These are phyloP conservation scores for Macrolepiota dolichaula DNA, from an alignment of 768 basidiomycete species.

Conservation along the genomic window DNA sequence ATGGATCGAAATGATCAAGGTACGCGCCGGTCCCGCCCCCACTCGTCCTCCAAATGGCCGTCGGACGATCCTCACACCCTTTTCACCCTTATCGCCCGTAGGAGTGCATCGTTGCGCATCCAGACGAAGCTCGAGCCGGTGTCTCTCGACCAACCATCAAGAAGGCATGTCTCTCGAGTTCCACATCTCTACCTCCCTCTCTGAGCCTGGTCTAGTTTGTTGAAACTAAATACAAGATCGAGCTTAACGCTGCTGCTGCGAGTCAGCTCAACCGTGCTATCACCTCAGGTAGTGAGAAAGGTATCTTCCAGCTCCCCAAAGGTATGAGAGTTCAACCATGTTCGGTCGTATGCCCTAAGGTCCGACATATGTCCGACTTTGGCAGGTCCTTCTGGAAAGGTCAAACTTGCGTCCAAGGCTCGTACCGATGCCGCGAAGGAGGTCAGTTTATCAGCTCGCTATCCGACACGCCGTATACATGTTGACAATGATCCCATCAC, in stretches of 20 bases:
- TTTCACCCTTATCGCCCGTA: slow-evolving; percentile 26
- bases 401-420: slow-evolving; percentile 68
- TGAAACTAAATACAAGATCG: slow-evolving; percentile 78
- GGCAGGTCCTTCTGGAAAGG: slow-evolving; percentile 37
- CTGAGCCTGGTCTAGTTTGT: slow-evolving; percentile 54
- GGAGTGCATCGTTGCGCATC: slow-evolving; percentile 74
- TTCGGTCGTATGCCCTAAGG: background rate
- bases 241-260: slow-evolving; percentile 67
- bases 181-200: slow-evolving; percentile 12
- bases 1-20: slow-evolving; percentile 83
- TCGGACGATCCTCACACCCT: slow-evolving; percentile 27
- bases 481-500: slow-evolving; percentile 13
- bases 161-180: slow-evolving; percentile 43
- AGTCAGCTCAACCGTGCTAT: slow-evolving; percentile 84
- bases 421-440: slow-evolving; percentile 54
- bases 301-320: slow-evolving; percentile 48
- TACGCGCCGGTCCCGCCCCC: slow-evolving; percentile 25
- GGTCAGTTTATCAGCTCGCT: slow-evolving; percentile 24
- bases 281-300: slow-evolving; percentile 45
- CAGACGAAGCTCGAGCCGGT: slow-evolving; percentile 67
- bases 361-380: slow-evolving; percentile 9
- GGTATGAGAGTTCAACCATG: slow-evolving; percentile 24
- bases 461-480: slow-evolving; percentile 5
- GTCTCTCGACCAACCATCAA: slow-evolving; percentile 84
- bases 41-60: slow-evolving; percentile 6